Evolutionary conservation across 164 flowering plant genomes (phyloP), one percentile per base, ranked within the genome.

Genomic region (Umbilicus rupestris): DNA sequence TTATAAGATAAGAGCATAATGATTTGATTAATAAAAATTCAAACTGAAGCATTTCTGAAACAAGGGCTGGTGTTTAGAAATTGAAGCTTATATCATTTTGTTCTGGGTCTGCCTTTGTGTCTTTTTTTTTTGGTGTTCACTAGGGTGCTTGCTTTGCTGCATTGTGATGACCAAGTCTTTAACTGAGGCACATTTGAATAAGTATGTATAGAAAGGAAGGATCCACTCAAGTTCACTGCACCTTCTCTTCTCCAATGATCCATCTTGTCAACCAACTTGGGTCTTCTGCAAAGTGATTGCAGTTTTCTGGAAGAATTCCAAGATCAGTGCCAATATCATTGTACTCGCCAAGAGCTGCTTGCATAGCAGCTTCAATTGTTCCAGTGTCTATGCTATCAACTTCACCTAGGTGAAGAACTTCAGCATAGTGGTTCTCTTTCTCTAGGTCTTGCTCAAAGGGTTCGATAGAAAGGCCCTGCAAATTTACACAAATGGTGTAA

Each of bases 391-490:
- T 66, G 37, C 73, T 73, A 29, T 73, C 86, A 52, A 79, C 67
- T 22, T 62, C 33, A 17, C 75, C 81, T 75, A 78, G 63, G 47
- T 65, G 63, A 47, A 87, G 73, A 63, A 72, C 78, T 60, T 93
- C 92, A 7, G 83, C 79, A 68, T 90, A 89, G 66, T 87, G 85
- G 68, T 77, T 79, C 79, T 90, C 97, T 68, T 70, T 86, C 78
- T 86, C 90, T 15, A 63, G 66, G 71, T 93, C 96, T 39, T 80
- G 62, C 46, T 84, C 60, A 66, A 93, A 89, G 19, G 85, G 87
- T 60, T 90, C 91, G 82, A 82, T 74, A 7, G 83, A 77, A 57
- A 84, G 86, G 8, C 96, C 92, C 98, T 93, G 83, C 45, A 7
- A 12, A 55, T 11, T 11, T 20, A 12, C 16, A 52, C 44, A 41